Evolutionary conservation across 1,139 yeast species (phyloP).

Genomic region (Kazachstania sp.): DNA sequence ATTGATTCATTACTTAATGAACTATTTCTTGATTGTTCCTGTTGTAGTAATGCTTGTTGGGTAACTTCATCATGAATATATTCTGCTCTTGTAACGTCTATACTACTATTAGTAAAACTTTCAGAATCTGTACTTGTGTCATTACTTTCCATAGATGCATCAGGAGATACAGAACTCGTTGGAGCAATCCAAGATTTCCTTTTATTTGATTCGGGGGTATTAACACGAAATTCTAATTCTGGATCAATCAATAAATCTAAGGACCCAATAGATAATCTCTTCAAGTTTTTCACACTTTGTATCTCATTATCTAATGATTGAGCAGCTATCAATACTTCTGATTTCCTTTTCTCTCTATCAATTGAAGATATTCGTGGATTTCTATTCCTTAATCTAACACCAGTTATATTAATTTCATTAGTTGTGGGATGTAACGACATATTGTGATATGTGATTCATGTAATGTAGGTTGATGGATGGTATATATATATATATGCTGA

Average conservation of each 20-base stretch:
- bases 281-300: constrained; percentile 28
- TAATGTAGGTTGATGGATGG: no score
- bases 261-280: constrained; percentile 31
- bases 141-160: background rate
- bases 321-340: constrained; percentile 31
- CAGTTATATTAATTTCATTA: background rate
- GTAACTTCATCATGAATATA: constrained; percentile 14
- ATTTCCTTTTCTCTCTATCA: constrained; percentile 22
- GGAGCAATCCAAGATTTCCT: constrained; percentile 10
- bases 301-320: constrained; percentile 29
- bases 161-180: background rate
- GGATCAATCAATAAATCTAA: constrained; percentile 30
- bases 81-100: constrained; percentile 19
- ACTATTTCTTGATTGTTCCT: background rate
- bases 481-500: no score
- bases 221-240: constrained; percentile 25
- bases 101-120: constrained; percentile 8
- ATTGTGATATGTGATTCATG: no score
- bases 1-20: background rate
- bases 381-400: background rate
- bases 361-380: background rate
- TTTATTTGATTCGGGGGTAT: constrained; percentile 4
- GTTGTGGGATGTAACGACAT: no score
- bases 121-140: background rate
- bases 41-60: background rate